Percentiles rank a stretch among this genome's conserved stretches.
Evolutionary conservation across 352 stramenopile genomes (phyloP).

Genomic region (Phytopythium chamaehyphon): DNA sequence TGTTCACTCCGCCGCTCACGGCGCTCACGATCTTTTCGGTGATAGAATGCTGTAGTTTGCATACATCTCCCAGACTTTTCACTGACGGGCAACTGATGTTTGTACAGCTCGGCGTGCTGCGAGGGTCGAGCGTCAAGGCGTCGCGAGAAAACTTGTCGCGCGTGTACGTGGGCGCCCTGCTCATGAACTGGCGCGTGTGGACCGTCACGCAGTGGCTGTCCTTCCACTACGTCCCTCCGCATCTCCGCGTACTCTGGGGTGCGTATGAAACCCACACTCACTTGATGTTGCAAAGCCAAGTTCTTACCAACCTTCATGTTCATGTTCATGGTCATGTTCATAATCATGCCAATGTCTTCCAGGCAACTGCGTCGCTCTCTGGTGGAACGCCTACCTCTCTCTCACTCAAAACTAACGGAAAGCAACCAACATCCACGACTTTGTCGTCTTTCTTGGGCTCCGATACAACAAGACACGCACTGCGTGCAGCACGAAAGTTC

Average conservation of each 20-base stretch:
- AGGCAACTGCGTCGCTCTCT: conserved; percentile 70
- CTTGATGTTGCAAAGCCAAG: background rate
- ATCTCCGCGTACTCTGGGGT: conserved; percentile 74
- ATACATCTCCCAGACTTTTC: too few relatives aligned
- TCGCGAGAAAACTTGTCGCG: conserved; percentile 36
- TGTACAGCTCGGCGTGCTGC: conserved; percentile 53
- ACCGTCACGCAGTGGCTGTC: conserved; percentile 68
- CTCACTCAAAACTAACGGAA: conserved; percentile 47
- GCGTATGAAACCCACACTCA: conserved; percentile 14
- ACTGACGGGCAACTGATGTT: conserved; percentile 4
- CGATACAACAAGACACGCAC: background rate
- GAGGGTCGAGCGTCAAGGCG: conserved; percentile 39
- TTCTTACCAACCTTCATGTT: too few relatives aligned
- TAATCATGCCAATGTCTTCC: conserved; percentile 1
- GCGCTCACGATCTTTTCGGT: conserved; percentile 71
- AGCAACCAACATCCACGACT: too few relatives aligned
- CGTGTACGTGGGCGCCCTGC: conserved; percentile 45
- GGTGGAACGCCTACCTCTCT: conserved; percentile 80
- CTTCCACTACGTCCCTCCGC: conserved; percentile 70
- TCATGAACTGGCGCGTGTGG: conserved; percentile 75
- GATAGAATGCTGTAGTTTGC: too few relatives aligned
- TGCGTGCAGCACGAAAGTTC: too few relatives aligned
- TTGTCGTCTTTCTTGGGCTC: too few relatives aligned
- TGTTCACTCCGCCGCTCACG: conserved; percentile 64
- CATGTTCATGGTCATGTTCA: background rate